Conservation (phyloP, 495 filamentous ascomycete genomes). For the Daldinia caldariorum region DNA sequence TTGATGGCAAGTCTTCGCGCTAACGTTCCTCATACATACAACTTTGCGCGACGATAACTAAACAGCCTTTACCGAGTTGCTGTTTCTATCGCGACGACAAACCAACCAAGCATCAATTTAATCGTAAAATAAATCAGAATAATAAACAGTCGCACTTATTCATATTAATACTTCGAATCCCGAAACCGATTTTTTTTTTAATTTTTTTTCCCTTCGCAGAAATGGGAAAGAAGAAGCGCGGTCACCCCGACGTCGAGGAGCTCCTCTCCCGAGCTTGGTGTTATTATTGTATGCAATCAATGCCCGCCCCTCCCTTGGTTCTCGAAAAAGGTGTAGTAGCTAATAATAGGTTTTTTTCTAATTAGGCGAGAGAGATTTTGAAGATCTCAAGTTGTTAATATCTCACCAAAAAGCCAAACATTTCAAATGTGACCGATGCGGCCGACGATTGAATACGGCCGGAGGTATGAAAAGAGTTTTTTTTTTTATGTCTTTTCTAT, state of each 20-base stretch:
- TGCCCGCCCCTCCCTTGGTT: background rate
- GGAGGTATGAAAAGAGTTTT: conserved; percentile 70
- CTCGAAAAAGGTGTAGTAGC: conserved; percentile 26
- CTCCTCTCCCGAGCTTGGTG: conserved; percentile 91
- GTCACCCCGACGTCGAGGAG: conserved; percentile 86
- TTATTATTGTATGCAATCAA: conserved; percentile 84
- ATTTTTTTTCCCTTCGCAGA: conserved; percentile 19
- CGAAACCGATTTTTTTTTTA: no score
- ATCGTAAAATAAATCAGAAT: background rate
- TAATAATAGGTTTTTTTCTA: no score
- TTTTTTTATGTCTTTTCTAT: background rate
- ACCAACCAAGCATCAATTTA: background rate
- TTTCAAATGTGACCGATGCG: conserved; percentile 94
- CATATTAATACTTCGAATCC: background rate
- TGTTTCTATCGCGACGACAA: conserved; percentile 1
- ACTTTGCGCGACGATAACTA: conserved; percentile 36
- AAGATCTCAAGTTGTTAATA: conserved; percentile 94
- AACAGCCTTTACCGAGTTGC: background rate
- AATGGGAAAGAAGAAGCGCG: conserved; percentile 89
- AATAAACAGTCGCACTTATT: background rate
- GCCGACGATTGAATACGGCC: conserved; percentile 88
- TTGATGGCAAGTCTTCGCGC: conserved; percentile 11
- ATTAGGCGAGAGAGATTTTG: conserved; percentile 88
- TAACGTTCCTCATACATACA: conserved; percentile 15
- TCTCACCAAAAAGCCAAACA: conserved; percentile 98